These are phyloP conservation scores for Hygrophorus pudorinus DNA, from an alignment of 768 basidiomycete species.

Conservation along the genomic window DNA sequence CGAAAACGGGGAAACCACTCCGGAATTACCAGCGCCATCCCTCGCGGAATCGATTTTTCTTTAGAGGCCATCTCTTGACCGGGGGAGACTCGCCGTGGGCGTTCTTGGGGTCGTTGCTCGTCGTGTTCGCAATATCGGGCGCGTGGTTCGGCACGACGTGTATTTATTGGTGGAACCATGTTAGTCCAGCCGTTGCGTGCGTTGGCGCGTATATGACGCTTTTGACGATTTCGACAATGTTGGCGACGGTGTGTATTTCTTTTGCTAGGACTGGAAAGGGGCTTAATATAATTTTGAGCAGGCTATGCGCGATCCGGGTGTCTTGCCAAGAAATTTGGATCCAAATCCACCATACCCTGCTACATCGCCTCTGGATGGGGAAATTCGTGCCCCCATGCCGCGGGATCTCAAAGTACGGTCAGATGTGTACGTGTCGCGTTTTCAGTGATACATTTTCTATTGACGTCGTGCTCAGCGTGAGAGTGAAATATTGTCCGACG, in stretches of 20 bases:
- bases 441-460: background rate
- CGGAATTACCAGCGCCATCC: constrained; percentile 58
- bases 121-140: constrained; percentile 61
- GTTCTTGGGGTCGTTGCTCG: constrained; percentile 51
- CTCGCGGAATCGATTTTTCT: constrained; percentile 69
- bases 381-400: constrained; percentile 55
- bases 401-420: constrained; percentile 71
- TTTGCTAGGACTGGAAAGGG: constrained; percentile 1
- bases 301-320: constrained; percentile 81
- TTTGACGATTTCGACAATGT: constrained; percentile 65
- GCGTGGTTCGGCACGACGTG: constrained; percentile 86
- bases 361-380: constrained; percentile 53
- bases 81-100: constrained; percentile 85
- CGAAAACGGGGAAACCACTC: constrained; percentile 29
- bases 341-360: constrained; percentile 71
- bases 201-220: constrained; percentile 42
- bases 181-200: constrained; percentile 59
- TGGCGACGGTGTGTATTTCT: constrained; percentile 51
- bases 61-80: constrained; percentile 61
- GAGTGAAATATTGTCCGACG: constrained; percentile 89
- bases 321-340: constrained; percentile 82
- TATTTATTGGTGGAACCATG: constrained; percentile 80
- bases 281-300: constrained; percentile 15
- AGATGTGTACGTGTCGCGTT: constrained; percentile 49
- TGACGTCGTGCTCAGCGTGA: constrained; percentile 43